Evolutionary conservation across 208 protist species (phyloP).

Genomic region (Acanthamoeba healyi): DNA sequence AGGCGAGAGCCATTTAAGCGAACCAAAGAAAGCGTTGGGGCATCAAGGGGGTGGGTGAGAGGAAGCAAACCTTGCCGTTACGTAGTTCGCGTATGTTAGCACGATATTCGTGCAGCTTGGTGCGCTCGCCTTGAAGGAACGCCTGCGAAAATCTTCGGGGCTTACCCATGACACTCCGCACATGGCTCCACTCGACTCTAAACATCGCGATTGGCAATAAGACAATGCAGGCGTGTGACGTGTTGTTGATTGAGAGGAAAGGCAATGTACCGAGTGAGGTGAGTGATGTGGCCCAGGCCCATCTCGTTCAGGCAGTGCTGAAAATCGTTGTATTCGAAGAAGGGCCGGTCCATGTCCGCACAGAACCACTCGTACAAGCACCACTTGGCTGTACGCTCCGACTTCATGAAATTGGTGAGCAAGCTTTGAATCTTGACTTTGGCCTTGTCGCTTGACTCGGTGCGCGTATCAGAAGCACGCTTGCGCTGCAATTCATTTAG

Average conservation of each 20-base stretch:
- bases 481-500: slow-evolving; percentile 10
- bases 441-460: background rate
- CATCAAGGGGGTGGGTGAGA: no score
- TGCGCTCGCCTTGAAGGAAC: slow-evolving; percentile 55
- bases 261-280: slow-evolving; percentile 11
- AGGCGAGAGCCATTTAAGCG: no score
- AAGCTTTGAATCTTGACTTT: background rate
- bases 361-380: slow-evolving; percentile 71
- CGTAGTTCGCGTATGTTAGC: slow-evolving; percentile 61
- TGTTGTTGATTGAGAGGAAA: no score
- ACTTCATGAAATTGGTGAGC: slow-evolving; percentile 33
- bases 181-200: slow-evolving; percentile 69
- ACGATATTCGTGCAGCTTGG: slow-evolving; percentile 49
- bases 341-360: slow-evolving; percentile 53
- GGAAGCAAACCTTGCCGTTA: slow-evolving; percentile 71
- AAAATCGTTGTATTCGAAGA: slow-evolving; percentile 75
- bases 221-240: background rate
- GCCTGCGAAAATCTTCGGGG: slow-evolving; percentile 40
- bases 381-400: slow-evolving; percentile 27
- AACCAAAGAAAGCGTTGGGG: no score
- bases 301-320: slow-evolving; percentile 64
- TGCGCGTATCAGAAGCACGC: background rate
- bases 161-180: slow-evolving; percentile 66
- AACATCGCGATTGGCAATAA: no score
- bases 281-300: slow-evolving; percentile 24